These are phyloP conservation scores for Coniochaeta hoffmannii DNA, from an alignment of 2,329 filamentous ascomycete genomes.

Conservation along the genomic window DNA sequence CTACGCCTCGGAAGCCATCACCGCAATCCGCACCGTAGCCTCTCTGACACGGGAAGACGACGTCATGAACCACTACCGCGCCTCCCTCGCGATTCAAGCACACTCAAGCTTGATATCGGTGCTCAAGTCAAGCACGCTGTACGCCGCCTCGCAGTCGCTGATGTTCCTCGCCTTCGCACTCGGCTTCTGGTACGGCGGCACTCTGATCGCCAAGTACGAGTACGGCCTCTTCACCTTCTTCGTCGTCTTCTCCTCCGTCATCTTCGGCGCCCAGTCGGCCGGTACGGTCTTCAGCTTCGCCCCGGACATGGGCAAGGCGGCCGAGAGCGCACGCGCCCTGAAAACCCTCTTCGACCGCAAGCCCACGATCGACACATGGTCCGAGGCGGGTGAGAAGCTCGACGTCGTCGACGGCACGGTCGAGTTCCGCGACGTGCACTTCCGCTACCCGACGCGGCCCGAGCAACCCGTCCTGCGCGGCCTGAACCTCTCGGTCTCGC, in stretches of 20 bases:
- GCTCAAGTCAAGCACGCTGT: constrained; percentile 68
- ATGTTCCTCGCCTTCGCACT: constrained; percentile 79
- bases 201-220: constrained; percentile 61
- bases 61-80: constrained; percentile 65
- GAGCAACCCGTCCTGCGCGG: constrained; percentile 90
- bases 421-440: constrained; percentile 89
- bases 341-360: constrained; percentile 78
- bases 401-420: constrained; percentile 64
- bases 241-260: constrained; percentile 77
- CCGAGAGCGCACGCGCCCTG: constrained; percentile 71
- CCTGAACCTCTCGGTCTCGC: constrained; percentile 64
- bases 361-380: constrained; percentile 79
- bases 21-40: constrained; percentile 87
- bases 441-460: constrained; percentile 84
- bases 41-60: constrained; percentile 82
- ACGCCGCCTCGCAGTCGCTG: constrained; percentile 76
- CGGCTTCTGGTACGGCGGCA: constrained; percentile 89
- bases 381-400: constrained; percentile 56
- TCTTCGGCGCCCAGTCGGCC: constrained; percentile 88
- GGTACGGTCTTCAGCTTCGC: constrained; percentile 85
- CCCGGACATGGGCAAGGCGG: constrained; percentile 89
- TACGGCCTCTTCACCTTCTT: constrained; percentile 86
- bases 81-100: constrained; percentile 59
- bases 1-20: constrained; percentile 89
- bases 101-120: constrained; percentile 64